phyloP scores from a whole-genome alignment of 129 eudicot species.

The Flaveria brownii region DNA sequence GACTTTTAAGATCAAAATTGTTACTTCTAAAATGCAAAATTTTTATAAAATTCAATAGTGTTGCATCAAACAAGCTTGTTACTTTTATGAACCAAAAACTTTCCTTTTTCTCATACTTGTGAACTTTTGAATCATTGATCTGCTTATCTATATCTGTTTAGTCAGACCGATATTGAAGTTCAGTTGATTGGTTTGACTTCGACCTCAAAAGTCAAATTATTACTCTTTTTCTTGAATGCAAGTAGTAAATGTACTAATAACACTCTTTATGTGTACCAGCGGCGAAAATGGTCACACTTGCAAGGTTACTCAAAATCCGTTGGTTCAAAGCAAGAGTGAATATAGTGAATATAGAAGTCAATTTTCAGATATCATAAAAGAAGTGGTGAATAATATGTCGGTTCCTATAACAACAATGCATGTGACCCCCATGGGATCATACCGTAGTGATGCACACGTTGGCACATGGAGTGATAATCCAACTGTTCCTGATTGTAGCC shows the following conservation, averaged over 20 bases:
- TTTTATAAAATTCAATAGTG: too few species aligned
- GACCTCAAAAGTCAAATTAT: not conserved
- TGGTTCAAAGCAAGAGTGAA: conserved; percentile 40
- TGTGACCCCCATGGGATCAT: conserved; percentile 87
- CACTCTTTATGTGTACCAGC: conserved; percentile 38
- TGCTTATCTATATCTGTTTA: too few species aligned
- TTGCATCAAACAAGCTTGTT: too few species aligned
- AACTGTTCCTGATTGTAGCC: conserved; percentile 83
- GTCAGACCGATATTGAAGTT: too few species aligned
- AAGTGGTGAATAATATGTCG: conserved; percentile 59
- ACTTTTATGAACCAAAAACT: too few species aligned
- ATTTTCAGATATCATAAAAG: conserved; percentile 53
- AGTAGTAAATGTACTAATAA: not conserved
- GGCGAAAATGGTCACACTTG: conserved; percentile 55
- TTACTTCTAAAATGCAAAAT: too few species aligned
- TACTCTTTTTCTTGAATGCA: not conserved
- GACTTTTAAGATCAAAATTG: too few species aligned
- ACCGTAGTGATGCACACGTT: conserved; percentile 92
- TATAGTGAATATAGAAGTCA: conserved; percentile 44
- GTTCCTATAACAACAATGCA: conserved; percentile 71
- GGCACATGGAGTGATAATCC: conserved; percentile 95
- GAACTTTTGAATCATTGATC: too few species aligned
- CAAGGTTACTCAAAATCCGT: conserved; percentile 61
- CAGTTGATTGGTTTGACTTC: not conserved
- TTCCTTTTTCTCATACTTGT: too few species aligned